Conservation (phyloP, 192 early-diverging fungal species). For the Rhizoclosmatium globosum region DNA sequence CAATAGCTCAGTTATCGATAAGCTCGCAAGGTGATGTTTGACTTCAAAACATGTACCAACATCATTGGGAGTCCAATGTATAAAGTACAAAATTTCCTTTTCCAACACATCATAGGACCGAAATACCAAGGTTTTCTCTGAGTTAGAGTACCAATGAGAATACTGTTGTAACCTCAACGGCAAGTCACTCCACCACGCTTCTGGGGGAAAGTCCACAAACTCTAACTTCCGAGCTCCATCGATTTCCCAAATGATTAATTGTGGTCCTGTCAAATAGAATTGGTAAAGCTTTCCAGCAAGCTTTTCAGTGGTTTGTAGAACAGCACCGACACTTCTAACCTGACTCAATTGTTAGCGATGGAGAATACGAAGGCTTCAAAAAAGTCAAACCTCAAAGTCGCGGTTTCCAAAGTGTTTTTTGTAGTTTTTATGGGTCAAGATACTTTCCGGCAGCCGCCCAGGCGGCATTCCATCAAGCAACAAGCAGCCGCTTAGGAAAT, state of each 20-base stretch:
- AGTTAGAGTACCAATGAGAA: neutral
- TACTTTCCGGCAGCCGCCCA: neutral
- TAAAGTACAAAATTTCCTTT: neutral
- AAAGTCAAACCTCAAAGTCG: neutral
- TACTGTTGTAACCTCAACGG: neutral
- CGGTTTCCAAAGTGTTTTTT: conserved; percentile 2
- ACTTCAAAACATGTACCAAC: conserved; percentile 2
- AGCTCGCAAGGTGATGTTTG: neutral
- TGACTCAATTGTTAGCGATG: too few relatives aligned
- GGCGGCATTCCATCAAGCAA: conserved; percentile 8
- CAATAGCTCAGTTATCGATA: neutral
- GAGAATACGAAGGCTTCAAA: too few relatives aligned
- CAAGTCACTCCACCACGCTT: conserved; percentile 8
- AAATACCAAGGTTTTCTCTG: neutral
- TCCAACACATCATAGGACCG: neutral
- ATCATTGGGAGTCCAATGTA: neutral
- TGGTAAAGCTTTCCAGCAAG: neutral
- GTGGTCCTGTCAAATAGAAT: neutral
- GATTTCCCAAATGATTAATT: conserved; percentile 1
- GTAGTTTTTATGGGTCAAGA: neutral
- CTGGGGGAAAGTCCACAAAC: neutral
- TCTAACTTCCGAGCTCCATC: neutral
- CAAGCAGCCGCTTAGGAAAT: neutral
- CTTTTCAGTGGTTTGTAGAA: neutral
- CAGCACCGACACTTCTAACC: neutral